Conservation (phyloP, 176 grass and related monocot genomes). For the Tillandsia leiboldiana region DNA sequence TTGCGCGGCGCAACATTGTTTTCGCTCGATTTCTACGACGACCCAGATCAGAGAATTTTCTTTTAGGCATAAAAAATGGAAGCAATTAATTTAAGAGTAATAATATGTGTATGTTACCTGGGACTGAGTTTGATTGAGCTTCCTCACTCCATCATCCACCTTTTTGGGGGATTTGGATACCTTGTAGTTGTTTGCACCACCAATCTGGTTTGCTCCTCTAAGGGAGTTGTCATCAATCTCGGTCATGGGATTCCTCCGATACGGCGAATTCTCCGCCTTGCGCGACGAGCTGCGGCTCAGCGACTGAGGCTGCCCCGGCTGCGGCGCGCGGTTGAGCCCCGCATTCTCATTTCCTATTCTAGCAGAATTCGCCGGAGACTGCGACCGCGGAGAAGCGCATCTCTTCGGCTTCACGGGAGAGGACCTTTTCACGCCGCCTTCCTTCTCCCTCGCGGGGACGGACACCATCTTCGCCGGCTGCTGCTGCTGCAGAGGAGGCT, state of each 20-base stretch:
- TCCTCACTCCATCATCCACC: not conserved
- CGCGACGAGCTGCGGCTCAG: conserved; percentile 46
- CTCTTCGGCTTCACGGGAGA: conserved; percentile 36
- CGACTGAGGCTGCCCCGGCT: conserved; percentile 30
- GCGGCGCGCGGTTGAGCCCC: not conserved
- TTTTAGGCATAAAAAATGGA: not conserved
- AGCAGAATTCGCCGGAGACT: conserved; percentile 41
- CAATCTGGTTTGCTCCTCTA: not conserved
- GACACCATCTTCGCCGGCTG: conserved; percentile 79
- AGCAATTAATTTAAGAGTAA: not conserved
- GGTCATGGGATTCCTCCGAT: conserved; percentile 5
- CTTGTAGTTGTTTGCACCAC: not conserved
- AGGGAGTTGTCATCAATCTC: not conserved
- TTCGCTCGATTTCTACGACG: not conserved
- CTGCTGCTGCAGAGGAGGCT: not conserved
- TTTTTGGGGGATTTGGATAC: not conserved
- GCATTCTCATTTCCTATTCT: conserved; percentile 40
- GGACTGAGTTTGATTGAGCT: conserved; percentile 14
- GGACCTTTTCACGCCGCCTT: conserved; percentile 12
- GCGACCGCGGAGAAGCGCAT: conserved; percentile 58
- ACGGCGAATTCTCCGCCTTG: not conserved
- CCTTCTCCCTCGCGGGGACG: conserved; percentile 63
- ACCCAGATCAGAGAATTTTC: not conserved
- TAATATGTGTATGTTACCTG: conserved; percentile 3
- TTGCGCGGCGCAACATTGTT: conserved; percentile 2